A percentile compares a stretch with the other conserved stretches of the same genome.
Evolutionary conservation across 75 land plant genomes (phyloP).

Genomic region (Pseudotsuga menziesii): DNA sequence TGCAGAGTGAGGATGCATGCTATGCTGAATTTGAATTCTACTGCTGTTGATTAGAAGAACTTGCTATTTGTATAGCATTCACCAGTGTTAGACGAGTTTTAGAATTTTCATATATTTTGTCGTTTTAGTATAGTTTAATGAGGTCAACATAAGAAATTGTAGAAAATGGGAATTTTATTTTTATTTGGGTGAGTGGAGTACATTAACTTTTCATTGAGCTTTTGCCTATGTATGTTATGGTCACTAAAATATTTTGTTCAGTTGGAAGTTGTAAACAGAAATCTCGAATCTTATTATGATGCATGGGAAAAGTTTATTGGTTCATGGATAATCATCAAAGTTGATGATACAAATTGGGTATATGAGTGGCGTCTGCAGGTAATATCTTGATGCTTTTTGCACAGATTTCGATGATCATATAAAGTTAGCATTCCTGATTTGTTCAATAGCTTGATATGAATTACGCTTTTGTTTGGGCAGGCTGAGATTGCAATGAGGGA

Average conservation of each 20-base stretch:
- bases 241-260: conserved; percentile 23
- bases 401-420: neutral
- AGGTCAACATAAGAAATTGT: neutral
- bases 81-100: neutral
- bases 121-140: neutral
- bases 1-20: neutral
- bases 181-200: neutral
- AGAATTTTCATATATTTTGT: neutral
- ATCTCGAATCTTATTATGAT: conserved; percentile 83
- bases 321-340: conserved; percentile 87
- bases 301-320: conserved; percentile 87
- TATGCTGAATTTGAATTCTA: neutral
- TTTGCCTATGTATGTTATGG: neutral
- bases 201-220: neutral
- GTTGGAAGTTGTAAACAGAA: conserved; percentile 83
- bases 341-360: conserved; percentile 72
- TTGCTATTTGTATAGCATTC: neutral
- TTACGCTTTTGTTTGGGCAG: conserved; percentile 25
- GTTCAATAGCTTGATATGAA: neutral
- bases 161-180: neutral
- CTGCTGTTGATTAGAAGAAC: neutral
- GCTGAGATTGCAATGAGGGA: conserved; percentile 88
- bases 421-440: neutral
- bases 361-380: conserved; percentile 96
- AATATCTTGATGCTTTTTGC: neutral